Conservation (phyloP, 176 grass and related monocot genomes). For the Hyparrhenia diplandra region DNA sequence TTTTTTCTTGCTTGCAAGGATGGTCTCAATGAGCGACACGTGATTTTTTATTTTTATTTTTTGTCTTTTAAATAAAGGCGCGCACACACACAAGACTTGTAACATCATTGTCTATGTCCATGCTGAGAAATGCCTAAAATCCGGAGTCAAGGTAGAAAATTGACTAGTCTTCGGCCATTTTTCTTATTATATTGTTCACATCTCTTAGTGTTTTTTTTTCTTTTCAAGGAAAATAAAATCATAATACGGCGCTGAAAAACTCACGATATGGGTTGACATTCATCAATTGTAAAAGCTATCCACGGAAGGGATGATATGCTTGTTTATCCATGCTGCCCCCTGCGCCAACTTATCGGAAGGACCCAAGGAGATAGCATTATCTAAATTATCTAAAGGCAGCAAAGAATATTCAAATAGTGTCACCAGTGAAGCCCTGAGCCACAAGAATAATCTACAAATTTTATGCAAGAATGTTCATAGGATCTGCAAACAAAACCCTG, state of each 20-base stretch:
- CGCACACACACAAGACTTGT: neutral
- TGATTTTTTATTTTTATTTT: neutral
- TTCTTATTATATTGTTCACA: neutral
- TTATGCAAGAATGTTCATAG: neutral
- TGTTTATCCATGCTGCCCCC: constrained; percentile 1
- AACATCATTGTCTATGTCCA: neutral
- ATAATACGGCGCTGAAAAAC: neutral
- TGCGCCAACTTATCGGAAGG: constrained; percentile 1
- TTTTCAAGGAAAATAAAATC: neutral
- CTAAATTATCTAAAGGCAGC: neutral
- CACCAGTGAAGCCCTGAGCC: neutral
- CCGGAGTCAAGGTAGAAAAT: neutral
- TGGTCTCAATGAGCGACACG: neutral
- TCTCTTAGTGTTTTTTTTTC: too few species aligned
- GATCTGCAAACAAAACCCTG: neutral
- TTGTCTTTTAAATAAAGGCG: neutral
- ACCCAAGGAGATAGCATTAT: neutral
- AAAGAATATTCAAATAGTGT: neutral
- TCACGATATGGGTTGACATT: neutral
- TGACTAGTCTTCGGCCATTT: neutral
- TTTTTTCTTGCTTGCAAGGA: too few species aligned
- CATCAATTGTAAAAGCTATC: neutral
- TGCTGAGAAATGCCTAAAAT: neutral
- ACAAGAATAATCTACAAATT: neutral
- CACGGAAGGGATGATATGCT: neutral